Conservation (phyloP, 495 filamentous ascomycete genomes). For the Penicillium riverlandense region DNA sequence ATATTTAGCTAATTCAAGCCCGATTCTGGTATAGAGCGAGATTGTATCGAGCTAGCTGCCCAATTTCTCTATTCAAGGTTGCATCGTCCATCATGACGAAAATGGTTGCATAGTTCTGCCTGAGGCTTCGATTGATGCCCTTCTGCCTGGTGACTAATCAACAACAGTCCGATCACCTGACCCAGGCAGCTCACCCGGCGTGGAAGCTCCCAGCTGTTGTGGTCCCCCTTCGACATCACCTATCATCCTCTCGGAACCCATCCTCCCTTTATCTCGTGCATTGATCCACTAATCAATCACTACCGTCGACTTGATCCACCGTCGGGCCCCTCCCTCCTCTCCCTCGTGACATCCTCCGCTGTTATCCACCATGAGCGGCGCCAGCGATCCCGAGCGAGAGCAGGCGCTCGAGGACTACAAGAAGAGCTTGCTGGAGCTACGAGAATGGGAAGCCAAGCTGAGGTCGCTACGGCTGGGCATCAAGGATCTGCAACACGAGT, state of each 20-base stretch:
- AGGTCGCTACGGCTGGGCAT: constrained; percentile 88
- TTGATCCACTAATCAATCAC: too few relatives aligned
- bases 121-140: too few relatives aligned
- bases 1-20: too few relatives aligned
- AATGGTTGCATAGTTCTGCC: too few relatives aligned
- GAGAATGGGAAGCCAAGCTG: constrained; percentile 97
- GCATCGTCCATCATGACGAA: too few relatives aligned
- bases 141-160: too few relatives aligned
- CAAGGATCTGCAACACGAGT: constrained; percentile 89
- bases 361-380: constrained; percentile 39
- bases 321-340: neutral
- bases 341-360: neutral
- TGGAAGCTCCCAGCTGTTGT: constrained; percentile 23
- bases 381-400: constrained; percentile 60
- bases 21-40: too few relatives aligned
- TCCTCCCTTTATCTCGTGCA: too few relatives aligned
- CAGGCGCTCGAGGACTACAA: constrained; percentile 85
- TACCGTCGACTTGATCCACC: neutral
- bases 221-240: neutral
- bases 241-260: constrained; percentile 1
- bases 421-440: constrained; percentile 86
- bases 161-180: constrained; percentile 13
- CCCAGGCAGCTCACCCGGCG: constrained; percentile 22
- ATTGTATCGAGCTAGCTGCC: too few relatives aligned
- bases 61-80: too few relatives aligned